Conservation (phyloP, 2,329 filamentous ascomycete species). For the Fusarium ambrosium region DNA sequence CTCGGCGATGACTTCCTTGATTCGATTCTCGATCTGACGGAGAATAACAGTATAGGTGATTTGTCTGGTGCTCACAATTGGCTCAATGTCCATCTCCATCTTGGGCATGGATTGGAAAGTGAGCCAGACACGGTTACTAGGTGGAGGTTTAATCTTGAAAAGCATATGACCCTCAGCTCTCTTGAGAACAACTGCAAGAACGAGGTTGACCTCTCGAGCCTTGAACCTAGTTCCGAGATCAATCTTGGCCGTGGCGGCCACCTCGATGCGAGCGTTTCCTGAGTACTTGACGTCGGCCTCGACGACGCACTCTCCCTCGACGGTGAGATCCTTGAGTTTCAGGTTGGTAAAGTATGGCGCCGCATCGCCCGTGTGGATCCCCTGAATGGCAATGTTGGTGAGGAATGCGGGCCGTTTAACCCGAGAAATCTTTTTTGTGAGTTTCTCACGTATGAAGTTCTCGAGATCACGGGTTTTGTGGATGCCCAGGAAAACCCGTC, state of each 20-base stretch:
- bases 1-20: conserved; percentile 93
- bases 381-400: conserved; percentile 83
- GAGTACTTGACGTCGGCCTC: conserved; percentile 91
- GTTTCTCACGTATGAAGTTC: conserved; percentile 82
- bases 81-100: conserved; percentile 94
- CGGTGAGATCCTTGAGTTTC: conserved; percentile 86
- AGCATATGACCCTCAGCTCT: conserved; percentile 87
- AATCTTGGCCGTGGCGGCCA: conserved; percentile 92
- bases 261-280: conserved; percentile 89
- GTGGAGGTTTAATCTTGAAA: conserved; percentile 91
- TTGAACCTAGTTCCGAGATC: conserved; percentile 92
- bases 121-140: conserved; percentile 96
- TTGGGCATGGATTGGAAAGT: conserved; percentile 95
- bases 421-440: conserved; percentile 95
- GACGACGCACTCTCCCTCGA: conserved; percentile 89
- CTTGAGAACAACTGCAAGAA: conserved; percentile 87
- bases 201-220: conserved; percentile 86
- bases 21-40: conserved; percentile 92
- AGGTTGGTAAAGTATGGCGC: conserved; percentile 92
- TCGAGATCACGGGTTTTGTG: conserved; percentile 89
- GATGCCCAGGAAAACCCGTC: conserved; percentile 87
- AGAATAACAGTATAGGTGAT: conserved; percentile 95
- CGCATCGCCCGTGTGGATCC: conserved; percentile 87
- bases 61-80: conserved; percentile 93
- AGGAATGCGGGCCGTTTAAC: conserved; percentile 94